Percentiles rank a stretch among this genome's conserved stretches.
Evolutionary conservation across 2,329 filamentous ascomycete genomes (phyloP).

Genomic region (Claviceps humidiphila): DNA sequence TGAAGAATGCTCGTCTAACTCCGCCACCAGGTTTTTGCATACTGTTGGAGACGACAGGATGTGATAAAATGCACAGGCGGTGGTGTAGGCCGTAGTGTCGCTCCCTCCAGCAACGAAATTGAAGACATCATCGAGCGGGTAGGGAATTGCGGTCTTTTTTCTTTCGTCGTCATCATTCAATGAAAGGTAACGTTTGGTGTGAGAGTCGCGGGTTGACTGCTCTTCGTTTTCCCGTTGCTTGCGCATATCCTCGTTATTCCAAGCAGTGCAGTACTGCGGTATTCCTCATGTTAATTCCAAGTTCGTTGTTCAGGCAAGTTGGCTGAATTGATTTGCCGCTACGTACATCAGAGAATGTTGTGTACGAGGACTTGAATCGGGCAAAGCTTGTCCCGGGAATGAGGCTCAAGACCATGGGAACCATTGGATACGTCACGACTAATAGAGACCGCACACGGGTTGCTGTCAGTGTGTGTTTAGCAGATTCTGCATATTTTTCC

Average conservation of each 20-base stretch:
- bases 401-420: background rate
- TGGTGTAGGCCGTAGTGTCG: constrained; percentile 1
- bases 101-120: constrained; percentile 1
- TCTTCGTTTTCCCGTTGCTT: background rate
- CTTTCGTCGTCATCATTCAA: background rate
- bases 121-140: background rate
- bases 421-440: background rate
- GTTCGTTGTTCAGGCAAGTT: no score
- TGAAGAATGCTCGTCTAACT: background rate
- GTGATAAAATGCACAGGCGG: background rate
- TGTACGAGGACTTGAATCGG: background rate
- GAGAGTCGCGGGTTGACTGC: background rate
- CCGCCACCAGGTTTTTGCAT: background rate
- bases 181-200: background rate
- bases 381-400: background rate
- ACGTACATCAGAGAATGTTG: background rate
- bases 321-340: no score
- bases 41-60: background rate
- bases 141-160: background rate
- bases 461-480: no score
- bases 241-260: background rate
- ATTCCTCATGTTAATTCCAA: no score
- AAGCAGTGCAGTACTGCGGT: background rate
- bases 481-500: no score
- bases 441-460: background rate